A percentile compares a stretch with the other conserved stretches of the same genome.
phyloP scores from a whole-genome alignment of 2,329 filamentous ascomycete species.

The Stemphylium lycopersici region DNA sequence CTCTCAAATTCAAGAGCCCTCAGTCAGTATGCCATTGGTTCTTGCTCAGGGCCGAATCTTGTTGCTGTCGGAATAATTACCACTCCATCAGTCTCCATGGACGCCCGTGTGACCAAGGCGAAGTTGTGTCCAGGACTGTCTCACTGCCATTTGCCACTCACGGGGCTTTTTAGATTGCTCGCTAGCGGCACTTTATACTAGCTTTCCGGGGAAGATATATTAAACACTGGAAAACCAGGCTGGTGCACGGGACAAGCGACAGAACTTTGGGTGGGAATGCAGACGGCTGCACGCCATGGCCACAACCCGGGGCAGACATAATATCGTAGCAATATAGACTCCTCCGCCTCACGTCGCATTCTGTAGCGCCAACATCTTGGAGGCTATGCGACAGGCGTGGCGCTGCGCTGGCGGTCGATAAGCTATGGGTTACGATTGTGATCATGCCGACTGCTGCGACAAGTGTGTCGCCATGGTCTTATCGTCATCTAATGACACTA shows the following conservation, averaged over 20 bases:
- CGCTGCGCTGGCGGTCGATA: slow-evolving; percentile 6
- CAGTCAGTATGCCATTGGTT: background rate
- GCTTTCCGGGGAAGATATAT: slow-evolving; percentile 27
- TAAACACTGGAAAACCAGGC: slow-evolving; percentile 18
- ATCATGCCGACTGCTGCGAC: slow-evolving; percentile 9
- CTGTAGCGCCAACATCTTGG: background rate
- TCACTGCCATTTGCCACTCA: background rate
- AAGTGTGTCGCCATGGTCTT: slow-evolving; percentile 5
- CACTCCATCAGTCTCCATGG: background rate
- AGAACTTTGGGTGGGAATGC: background rate
- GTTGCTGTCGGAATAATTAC: background rate
- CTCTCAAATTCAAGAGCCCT: background rate
- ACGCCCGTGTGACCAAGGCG: background rate
- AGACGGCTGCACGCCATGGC: background rate
- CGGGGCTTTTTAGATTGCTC: slow-evolving; percentile 7
- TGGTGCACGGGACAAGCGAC: background rate
- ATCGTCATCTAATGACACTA: slow-evolving; percentile 12
- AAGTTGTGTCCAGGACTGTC: background rate
- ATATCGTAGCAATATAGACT: slow-evolving; percentile 25
- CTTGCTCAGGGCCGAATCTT: background rate
- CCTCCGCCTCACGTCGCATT: slow-evolving; percentile 1
- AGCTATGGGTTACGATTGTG: slow-evolving; percentile 3
- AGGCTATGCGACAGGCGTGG: slow-evolving; percentile 5
- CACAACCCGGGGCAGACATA: slow-evolving; percentile 6
- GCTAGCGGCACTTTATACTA: slow-evolving; percentile 25